Evolutionary conservation across 2,329 filamentous ascomycete genomes (phyloP).

Genomic region (Incumbomyces lentus): DNA sequence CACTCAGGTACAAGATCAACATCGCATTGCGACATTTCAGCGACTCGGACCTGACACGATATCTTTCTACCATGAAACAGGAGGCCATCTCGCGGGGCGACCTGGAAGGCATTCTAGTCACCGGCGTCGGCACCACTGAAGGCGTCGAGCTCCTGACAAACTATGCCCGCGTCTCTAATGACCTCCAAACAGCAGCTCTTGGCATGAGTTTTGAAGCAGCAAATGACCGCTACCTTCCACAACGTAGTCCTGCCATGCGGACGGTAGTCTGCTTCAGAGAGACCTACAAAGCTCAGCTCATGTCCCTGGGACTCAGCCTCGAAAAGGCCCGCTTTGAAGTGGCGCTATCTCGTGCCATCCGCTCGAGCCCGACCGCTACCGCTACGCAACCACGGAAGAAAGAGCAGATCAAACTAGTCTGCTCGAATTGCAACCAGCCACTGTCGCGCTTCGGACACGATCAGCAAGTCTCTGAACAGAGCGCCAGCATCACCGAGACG

Average conservation of each 20-base stretch:
- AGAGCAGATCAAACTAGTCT: conserved; percentile 48
- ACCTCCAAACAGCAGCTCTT: conserved; percentile 53
- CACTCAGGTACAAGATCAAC: conserved; percentile 50
- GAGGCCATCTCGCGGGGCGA: conserved; percentile 45
- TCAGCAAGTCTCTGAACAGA: conserved; percentile 23
- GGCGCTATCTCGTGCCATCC: conserved; percentile 43
- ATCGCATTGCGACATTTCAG: conserved; percentile 46
- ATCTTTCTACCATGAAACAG: conserved; percentile 44
- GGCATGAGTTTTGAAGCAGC: conserved; percentile 24
- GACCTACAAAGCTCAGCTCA: conserved; percentile 50
- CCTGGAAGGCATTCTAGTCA: conserved; percentile 52
- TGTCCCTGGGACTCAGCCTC: conserved; percentile 51
- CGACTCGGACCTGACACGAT: conserved; percentile 38
- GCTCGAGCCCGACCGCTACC: conserved; percentile 35
- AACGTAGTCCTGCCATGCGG: conserved; percentile 47
- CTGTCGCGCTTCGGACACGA: conserved; percentile 38
- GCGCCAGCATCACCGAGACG: conserved; percentile 24
- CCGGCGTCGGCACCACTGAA: conserved; percentile 44
- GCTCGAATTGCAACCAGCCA: conserved; percentile 49
- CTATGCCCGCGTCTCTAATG: conserved; percentile 50
- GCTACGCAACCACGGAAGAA: conserved; percentile 37
- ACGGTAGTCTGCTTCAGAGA: conserved; percentile 52
- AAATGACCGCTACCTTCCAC: conserved; percentile 33
- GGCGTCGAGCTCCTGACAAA: conserved; percentile 51
- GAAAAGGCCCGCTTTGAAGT: conserved; percentile 51